Conservation (phyloP, 192 early-diverging fungal species). For the Coemansia sp. region DNA sequence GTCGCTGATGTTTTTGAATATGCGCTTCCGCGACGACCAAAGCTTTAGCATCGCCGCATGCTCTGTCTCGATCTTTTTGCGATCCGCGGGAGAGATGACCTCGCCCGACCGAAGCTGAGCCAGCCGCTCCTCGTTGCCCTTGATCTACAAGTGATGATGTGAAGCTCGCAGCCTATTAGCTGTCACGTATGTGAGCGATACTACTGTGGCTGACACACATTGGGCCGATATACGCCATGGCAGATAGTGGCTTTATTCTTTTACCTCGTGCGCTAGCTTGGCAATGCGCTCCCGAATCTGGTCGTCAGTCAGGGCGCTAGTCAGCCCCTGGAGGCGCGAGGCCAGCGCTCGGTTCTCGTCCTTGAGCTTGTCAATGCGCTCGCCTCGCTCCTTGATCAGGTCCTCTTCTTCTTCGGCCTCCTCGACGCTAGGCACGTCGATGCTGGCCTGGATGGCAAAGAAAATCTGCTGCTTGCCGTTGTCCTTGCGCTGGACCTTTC, state of each 20-base stretch:
- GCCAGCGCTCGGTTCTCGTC: constrained; percentile 28
- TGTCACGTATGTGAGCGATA: too few species aligned
- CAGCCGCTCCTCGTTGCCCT: constrained; percentile 38
- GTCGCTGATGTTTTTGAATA: constrained; percentile 60
- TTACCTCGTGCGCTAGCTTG: constrained; percentile 24
- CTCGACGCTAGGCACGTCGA: constrained; percentile 41
- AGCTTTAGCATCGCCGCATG: constrained; percentile 51
- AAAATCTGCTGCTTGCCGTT: constrained; percentile 55
- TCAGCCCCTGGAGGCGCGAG: constrained; percentile 25
- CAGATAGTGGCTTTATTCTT: background rate
- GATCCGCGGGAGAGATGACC: constrained; percentile 49
- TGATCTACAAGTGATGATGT: constrained; percentile 7
- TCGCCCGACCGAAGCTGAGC: constrained; percentile 39
- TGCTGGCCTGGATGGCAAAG: constrained; percentile 29
- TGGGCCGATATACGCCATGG: background rate
- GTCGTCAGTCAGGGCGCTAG: constrained; percentile 37
- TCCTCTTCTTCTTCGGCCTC: constrained; percentile 53
- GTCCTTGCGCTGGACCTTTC: constrained; percentile 32
- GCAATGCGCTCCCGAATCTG: constrained; percentile 53
- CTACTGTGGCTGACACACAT: too few species aligned
- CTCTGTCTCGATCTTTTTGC: constrained; percentile 31
- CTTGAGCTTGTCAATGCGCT: constrained; percentile 25
- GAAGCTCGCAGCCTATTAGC: too few species aligned
- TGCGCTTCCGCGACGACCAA: constrained; percentile 61
- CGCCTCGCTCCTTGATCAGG: constrained; percentile 28